These are phyloP conservation scores for Didymella arachidicola DNA, from an alignment of 2,329 filamentous ascomycete genomes.

Conservation along the genomic window DNA sequence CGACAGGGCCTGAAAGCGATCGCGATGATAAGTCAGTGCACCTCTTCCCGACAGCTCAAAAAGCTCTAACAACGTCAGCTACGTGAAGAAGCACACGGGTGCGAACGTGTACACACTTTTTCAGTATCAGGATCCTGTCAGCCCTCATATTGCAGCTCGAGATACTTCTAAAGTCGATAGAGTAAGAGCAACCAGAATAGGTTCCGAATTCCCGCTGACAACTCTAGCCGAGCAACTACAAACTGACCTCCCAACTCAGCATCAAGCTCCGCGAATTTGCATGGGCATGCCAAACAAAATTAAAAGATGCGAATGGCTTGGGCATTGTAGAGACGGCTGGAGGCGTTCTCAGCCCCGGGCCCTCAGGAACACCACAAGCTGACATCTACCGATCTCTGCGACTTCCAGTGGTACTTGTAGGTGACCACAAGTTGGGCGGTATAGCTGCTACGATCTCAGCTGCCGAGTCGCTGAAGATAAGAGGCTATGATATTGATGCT, in stretches of 20 bases:
- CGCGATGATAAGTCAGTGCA: slow-evolving; percentile 71
- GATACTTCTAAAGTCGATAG: slow-evolving; percentile 52
- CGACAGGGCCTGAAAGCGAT: slow-evolving; percentile 73
- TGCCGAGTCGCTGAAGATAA: slow-evolving; percentile 77
- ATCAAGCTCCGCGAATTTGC: slow-evolving; percentile 28
- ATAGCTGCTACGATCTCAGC: slow-evolving; percentile 83
- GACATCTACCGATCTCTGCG: slow-evolving; percentile 78
- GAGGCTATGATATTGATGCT: slow-evolving; percentile 78
- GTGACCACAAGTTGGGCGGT: slow-evolving; percentile 77
- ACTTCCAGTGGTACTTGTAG: slow-evolving; percentile 76
- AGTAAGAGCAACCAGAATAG: slow-evolving; percentile 25
- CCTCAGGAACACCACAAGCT: slow-evolving; percentile 77
- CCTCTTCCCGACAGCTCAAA: not conserved
- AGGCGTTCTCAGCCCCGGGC: slow-evolving; percentile 80
- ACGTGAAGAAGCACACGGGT: slow-evolving; percentile 67
- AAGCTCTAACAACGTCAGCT: slow-evolving; percentile 54
- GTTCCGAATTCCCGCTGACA: not conserved
- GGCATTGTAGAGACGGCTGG: slow-evolving; percentile 82
- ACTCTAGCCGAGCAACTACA: slow-evolving; percentile 35
- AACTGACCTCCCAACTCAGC: slow-evolving; percentile 32
- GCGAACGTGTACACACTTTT: slow-evolving; percentile 68
- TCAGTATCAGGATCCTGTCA: slow-evolving; percentile 77
- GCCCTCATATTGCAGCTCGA: slow-evolving; percentile 76
- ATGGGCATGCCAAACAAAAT: slow-evolving; percentile 1
- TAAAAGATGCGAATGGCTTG: slow-evolving; percentile 27